These are phyloP conservation scores for Vaccinium macrocarpon DNA, from an alignment of 148 eudicot genomes.

Conservation along the genomic window DNA sequence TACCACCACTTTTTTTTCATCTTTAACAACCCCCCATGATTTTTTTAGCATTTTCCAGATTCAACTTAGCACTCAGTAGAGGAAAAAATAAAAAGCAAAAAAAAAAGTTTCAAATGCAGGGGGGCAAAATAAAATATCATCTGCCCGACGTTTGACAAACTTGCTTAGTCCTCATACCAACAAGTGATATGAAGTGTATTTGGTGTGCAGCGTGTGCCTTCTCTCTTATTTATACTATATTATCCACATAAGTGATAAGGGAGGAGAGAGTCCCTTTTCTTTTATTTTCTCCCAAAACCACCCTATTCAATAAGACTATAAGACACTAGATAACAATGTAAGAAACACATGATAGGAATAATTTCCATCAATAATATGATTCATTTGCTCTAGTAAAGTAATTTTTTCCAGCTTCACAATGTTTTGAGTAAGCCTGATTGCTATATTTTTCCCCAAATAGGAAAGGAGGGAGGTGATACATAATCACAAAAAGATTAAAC, in stretches of 20 bases:
- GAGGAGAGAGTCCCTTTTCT: background rate
- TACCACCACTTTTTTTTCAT: background rate
- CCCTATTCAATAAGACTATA: background rate
- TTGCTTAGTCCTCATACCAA: background rate
- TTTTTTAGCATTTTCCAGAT: background rate
- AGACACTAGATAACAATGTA: background rate
- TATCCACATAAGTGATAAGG: background rate
- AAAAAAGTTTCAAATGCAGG: background rate
- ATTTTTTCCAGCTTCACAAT: background rate
- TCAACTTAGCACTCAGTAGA: background rate
- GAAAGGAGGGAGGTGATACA: background rate
- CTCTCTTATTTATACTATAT: conserved; percentile 3
- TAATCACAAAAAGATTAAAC: background rate
- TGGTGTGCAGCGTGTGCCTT: background rate
- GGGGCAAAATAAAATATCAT: background rate
- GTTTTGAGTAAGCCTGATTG: background rate
- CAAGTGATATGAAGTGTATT: no score
- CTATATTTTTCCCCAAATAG: background rate
- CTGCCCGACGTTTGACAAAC: background rate
- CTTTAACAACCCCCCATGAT: background rate
- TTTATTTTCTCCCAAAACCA: background rate
- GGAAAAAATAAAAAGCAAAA: background rate
- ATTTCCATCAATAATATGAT: no score
- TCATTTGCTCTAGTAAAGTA: background rate
- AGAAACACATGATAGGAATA: background rate